phyloP scores from a whole-genome alignment of 306 rosid genomes.

The Lotus japonicus region DNA sequence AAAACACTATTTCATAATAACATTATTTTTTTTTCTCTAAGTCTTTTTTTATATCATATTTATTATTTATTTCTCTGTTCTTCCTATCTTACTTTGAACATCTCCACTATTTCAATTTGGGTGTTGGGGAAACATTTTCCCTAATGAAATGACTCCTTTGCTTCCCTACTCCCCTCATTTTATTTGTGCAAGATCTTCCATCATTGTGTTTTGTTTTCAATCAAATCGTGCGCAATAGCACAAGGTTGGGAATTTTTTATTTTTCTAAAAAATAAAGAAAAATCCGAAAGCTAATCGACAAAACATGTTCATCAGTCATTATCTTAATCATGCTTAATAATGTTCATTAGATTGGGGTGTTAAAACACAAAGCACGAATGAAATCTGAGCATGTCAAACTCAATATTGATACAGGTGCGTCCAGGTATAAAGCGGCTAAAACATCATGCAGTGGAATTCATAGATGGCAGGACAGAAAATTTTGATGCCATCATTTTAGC shows the following conservation, averaged over 20 bases:
- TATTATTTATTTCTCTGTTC: no score
- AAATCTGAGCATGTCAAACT: conserved; percentile 22
- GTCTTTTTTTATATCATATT: no score
- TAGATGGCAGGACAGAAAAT: conserved; percentile 55
- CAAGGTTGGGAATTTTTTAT: background rate
- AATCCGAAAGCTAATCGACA: conserved; percentile 15
- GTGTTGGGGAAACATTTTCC: no score
- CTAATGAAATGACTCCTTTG: background rate
- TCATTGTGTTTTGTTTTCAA: conserved; percentile 18
- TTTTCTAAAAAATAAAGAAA: background rate
- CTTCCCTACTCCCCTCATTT: background rate
- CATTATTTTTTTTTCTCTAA: no score
- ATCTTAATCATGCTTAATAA: conserved; percentile 17
- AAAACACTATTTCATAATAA: no score
- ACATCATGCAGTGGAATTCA: conserved; percentile 61
- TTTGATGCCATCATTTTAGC: conserved; percentile 89
- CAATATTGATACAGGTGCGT: conserved; percentile 48
- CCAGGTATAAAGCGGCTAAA: conserved; percentile 75
- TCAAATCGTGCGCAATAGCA: conserved; percentile 25
- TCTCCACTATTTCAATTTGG: no score
- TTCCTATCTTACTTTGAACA: no score
- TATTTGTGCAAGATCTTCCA: conserved; percentile 13
- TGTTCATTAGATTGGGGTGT: conserved; percentile 4
- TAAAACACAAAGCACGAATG: conserved; percentile 4
- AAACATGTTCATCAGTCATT: background rate